Conservation (phyloP, 2,329 filamentous ascomycete species). For the Fonsecaea erecta region DNA sequence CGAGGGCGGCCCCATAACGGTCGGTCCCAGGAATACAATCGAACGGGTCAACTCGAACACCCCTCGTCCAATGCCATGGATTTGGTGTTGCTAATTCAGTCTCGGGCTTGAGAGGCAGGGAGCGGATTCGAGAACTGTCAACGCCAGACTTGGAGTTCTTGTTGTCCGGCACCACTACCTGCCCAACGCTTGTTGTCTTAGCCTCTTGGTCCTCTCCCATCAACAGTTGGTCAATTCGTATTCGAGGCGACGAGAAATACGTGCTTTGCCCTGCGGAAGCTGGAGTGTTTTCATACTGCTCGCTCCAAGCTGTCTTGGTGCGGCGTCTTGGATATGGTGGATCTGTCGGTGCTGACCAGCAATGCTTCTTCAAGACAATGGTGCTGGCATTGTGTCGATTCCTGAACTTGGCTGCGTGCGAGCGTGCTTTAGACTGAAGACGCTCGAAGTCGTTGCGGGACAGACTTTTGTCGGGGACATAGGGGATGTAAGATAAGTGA, state of each 20-base stretch:
- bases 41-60: constrained; percentile 5
- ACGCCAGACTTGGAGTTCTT: background rate
- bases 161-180: background rate
- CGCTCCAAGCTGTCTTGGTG: background rate
- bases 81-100: background rate
- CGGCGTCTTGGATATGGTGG: background rate
- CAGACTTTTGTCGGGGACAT: constrained; percentile 1
- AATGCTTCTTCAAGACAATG: background rate
- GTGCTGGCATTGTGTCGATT: constrained; percentile 4
- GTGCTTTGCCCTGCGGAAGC: background rate
- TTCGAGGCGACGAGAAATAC: background rate
- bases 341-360: background rate
- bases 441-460: constrained; percentile 4
- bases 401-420: constrained; percentile 8
- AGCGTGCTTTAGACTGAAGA: constrained; percentile 2
- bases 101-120: background rate
- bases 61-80: constrained; percentile 8
- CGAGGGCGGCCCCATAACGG: background rate
- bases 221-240: background rate
- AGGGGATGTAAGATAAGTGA: constrained; percentile 3
- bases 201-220: background rate
- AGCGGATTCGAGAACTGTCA: background rate
- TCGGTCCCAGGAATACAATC: constrained; percentile 4
- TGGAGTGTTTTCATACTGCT: background rate
- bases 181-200: background rate